These are phyloP conservation scores for Lentinula sp. DNA, from an alignment of 768 basidiomycete genomes.

Conservation along the genomic window DNA sequence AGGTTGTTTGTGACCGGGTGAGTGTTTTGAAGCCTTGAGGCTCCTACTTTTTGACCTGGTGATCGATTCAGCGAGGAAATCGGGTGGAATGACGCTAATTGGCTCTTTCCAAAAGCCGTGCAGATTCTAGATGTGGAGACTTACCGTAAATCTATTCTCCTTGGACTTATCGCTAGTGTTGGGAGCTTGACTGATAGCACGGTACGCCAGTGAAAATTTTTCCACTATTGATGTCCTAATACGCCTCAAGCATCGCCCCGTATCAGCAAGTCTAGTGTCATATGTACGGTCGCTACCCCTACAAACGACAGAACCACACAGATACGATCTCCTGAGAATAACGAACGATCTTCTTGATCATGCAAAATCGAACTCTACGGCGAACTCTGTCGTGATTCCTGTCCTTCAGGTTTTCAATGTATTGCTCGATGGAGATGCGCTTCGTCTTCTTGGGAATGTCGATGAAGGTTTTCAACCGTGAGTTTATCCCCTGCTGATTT, in stretches of 20 bases:
- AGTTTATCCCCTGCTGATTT: constrained; percentile 15
- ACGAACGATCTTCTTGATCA: constrained; percentile 51
- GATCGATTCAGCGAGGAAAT: constrained; percentile 17
- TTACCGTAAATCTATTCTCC: constrained; percentile 59
- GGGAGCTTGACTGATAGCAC: constrained; percentile 83
- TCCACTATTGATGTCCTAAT: constrained; percentile 11
- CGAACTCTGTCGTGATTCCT: constrained; percentile 78
- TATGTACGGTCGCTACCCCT: constrained; percentile 53
- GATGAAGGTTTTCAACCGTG: constrained; percentile 48
- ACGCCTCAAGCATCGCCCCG: constrained; percentile 56
- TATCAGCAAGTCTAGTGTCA: constrained; percentile 50
- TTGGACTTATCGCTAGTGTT: constrained; percentile 72
- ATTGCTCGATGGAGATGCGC: constrained; percentile 62
- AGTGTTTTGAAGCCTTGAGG: constrained; percentile 20
- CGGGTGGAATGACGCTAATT: constrained; percentile 67
- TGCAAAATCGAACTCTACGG: constrained; percentile 44
- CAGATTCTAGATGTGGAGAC: constrained; percentile 53
- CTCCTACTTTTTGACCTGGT: neutral
- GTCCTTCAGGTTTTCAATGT: constrained; percentile 70
- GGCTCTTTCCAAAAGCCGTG: constrained; percentile 72
- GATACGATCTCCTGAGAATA: constrained; percentile 47
- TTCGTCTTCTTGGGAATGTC: constrained; percentile 42
- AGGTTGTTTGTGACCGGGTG: constrained; percentile 43
- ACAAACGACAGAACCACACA: constrained; percentile 15
- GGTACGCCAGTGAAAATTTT: constrained; percentile 39